These are phyloP conservation scores for Yamadazyma sp. DNA, from an alignment of 1,139 yeast genomes.

Conservation along the genomic window DNA sequence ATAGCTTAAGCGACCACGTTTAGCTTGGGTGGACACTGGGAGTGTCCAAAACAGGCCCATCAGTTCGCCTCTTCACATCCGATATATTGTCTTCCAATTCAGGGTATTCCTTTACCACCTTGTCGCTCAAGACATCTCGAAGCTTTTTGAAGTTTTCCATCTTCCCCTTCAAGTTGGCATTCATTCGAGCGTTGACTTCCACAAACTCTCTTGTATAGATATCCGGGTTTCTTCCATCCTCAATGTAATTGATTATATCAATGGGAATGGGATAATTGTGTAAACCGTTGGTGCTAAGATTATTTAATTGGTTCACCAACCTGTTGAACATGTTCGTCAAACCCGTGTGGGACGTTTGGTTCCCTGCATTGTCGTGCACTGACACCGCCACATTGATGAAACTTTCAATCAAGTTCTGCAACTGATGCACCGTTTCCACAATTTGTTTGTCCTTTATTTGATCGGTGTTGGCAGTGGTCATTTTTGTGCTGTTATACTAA, in stretches of 20 bases:
- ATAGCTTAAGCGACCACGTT: too few species aligned
- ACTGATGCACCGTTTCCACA: constrained; percentile 53
- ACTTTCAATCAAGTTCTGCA: constrained; percentile 76
- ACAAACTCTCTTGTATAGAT: constrained; percentile 95
- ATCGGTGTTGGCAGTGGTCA: constrained; percentile 40
- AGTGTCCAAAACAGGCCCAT: constrained; percentile 1
- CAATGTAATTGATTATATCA: constrained; percentile 82
- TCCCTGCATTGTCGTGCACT: constrained; percentile 91
- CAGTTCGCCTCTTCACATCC: constrained; percentile 32
- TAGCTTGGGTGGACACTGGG: too few species aligned
- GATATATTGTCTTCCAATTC: constrained; percentile 49
- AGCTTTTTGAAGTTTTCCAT: constrained; percentile 59
- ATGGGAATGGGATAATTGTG: constrained; percentile 59
- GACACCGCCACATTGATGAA: constrained; percentile 86
- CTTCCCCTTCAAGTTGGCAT: constrained; percentile 86
- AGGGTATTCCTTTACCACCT: constrained; percentile 76
- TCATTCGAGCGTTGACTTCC: constrained; percentile 84
- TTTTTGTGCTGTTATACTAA: constrained; percentile 9
- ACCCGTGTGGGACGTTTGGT: constrained; percentile 51
- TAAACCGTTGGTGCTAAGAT: constrained; percentile 32
- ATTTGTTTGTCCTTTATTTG: constrained; percentile 23
- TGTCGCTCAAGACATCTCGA: constrained; percentile 65
- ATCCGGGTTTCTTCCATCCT: constrained; percentile 96
- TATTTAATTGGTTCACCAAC: constrained; percentile 37
- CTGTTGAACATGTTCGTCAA: constrained; percentile 43